phyloP scores from a whole-genome alignment of 257 asterid species.

The Buddleja alternifolia region DNA sequence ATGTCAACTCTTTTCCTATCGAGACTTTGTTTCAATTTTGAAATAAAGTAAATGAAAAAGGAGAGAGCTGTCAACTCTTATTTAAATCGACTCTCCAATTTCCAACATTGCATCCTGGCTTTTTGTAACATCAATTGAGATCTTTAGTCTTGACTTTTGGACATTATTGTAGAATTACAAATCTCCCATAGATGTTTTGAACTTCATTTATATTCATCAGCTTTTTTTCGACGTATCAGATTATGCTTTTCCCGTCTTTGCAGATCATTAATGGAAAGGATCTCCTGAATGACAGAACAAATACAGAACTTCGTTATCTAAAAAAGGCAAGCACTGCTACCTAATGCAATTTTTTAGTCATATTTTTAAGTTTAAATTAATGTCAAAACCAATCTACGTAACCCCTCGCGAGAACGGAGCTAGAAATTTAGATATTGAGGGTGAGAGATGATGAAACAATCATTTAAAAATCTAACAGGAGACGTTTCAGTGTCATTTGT shows the following conservation, averaged over 20 bases:
- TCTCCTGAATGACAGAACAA: conserved; percentile 82
- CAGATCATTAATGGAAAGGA: conserved; percentile 89
- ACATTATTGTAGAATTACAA: too few relatives aligned
- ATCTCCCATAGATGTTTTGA: background rate
- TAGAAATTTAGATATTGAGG: too few relatives aligned
- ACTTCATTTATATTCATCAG: background rate
- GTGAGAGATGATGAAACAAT: too few relatives aligned
- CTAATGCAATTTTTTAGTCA: background rate
- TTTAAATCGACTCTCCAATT: background rate
- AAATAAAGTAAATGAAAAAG: too few relatives aligned
- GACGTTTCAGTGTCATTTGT: too few relatives aligned
- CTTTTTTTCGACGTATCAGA: too few relatives aligned
- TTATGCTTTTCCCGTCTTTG: too few relatives aligned
- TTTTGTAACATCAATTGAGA: background rate
- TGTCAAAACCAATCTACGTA: background rate
- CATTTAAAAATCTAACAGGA: too few relatives aligned
- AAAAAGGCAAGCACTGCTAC: conserved; percentile 60
- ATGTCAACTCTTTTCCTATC: background rate
- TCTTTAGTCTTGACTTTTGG: background rate
- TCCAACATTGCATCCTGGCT: background rate
- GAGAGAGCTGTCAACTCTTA: background rate
- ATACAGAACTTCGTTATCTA: conserved; percentile 77
- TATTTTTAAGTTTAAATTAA: background rate
- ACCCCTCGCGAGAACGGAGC: too few relatives aligned
- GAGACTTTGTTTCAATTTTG: background rate